Conservation (phyloP, 768 basidiomycete genomes). For the Phlebiopsis gigantea region DNA sequence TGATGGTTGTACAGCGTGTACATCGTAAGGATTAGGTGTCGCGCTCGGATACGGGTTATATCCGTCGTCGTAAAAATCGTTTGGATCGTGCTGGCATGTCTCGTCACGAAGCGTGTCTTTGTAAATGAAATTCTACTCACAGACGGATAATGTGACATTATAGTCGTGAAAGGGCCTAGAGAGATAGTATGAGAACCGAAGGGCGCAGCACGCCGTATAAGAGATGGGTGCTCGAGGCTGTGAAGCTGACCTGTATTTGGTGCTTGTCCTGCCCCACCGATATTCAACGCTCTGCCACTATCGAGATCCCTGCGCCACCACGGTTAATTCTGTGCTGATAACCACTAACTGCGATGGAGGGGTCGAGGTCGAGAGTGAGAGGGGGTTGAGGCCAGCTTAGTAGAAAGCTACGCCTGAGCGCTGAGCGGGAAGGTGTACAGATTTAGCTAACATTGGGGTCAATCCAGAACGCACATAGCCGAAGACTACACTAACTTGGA, state of each 20-base stretch:
- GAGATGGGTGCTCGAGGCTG: not conserved
- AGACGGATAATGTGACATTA: conserved; percentile 39
- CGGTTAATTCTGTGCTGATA: not conserved
- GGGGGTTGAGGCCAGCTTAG: no score
- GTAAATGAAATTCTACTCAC: conserved; percentile 21
- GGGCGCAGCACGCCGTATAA: not conserved
- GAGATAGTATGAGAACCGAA: not conserved
- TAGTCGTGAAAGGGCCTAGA: not conserved
- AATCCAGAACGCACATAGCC: no score
- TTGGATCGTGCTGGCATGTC: conserved; percentile 45
- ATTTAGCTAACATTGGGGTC: no score
- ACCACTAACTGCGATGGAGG: not conserved
- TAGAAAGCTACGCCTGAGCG: not conserved
- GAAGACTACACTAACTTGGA: no score
- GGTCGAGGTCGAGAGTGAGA: not conserved
- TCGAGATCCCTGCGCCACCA: not conserved
- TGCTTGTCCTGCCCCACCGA: not conserved
- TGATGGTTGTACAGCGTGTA: conserved; percentile 15
- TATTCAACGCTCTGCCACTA: not conserved
- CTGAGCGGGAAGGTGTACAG: no score
- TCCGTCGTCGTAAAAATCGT: conserved; percentile 67
- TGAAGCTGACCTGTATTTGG: not conserved
- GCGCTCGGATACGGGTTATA: conserved; percentile 43
- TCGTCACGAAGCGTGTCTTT: not conserved
- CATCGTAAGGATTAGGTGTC: conserved; percentile 22